phyloP scores from a whole-genome alignment of 345 rosid species.

The Citrus trifoliata region DNA sequence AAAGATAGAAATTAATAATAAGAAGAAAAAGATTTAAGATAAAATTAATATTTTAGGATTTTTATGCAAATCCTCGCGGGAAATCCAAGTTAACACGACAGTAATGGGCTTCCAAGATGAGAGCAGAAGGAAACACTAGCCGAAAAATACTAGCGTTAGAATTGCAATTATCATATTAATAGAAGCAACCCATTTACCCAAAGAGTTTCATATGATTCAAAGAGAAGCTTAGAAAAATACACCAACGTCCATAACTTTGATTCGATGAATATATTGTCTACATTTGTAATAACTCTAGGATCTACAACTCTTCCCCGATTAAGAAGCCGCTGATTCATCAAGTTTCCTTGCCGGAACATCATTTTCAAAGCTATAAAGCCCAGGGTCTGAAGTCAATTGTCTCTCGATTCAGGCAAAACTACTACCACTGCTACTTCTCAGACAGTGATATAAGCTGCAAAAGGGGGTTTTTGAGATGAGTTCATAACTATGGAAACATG shows the following conservation, averaged over 20 bases:
- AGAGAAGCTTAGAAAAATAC: not conserved
- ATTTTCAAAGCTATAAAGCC: not conserved
- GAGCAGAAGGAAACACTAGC: not conserved
- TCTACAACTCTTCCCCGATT: slow-evolving; percentile 5
- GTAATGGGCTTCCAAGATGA: not conserved
- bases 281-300: not conserved
- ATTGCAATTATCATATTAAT: slow-evolving; percentile 6
- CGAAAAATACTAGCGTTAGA: not conserved
- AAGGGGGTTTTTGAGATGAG: slow-evolving; percentile 3
- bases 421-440: slow-evolving; percentile 34
- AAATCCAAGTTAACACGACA: not conserved
- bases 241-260: slow-evolving; percentile 8
- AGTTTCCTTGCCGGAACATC: not conserved
- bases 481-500: not conserved
- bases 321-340: slow-evolving; percentile 6
- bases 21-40: no score
- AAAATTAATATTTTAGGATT: no score
- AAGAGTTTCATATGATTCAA: not conserved
- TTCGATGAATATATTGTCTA: slow-evolving; percentile 6
- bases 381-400: not conserved
- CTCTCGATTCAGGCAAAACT: slow-evolving; percentile 7
- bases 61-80: not conserved
- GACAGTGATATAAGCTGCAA: slow-evolving; percentile 58
- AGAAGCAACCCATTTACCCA: not conserved
- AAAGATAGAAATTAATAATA: no score